These are phyloP conservation scores for Globisporangium cystogenes DNA, from an alignment of 352 stramenopile genomes.

Conservation along the genomic window DNA sequence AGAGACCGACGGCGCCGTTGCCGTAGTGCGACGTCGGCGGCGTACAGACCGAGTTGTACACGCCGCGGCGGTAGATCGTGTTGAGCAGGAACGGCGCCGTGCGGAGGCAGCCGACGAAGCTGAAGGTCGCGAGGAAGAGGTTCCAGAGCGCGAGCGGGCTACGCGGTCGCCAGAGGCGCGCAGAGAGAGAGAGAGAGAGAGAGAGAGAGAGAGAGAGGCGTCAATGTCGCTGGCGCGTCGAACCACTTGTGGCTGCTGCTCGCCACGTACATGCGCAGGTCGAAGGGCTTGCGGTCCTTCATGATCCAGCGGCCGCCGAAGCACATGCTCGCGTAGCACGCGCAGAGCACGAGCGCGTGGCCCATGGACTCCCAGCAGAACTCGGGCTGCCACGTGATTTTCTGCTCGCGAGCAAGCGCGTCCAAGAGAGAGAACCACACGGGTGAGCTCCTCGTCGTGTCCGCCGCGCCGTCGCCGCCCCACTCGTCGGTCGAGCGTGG, in stretches of 20 bases:
- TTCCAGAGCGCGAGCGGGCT: constrained; percentile 82
- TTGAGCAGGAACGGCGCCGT: constrained; percentile 81
- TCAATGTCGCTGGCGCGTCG: too few species aligned
- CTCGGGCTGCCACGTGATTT: constrained; percentile 55
- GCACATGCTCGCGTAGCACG: constrained; percentile 67
- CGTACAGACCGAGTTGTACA: constrained; percentile 83
- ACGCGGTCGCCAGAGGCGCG: not conserved
- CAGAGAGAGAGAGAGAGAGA: not conserved
- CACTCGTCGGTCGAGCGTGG: not conserved
- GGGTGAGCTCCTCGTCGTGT: too few species aligned
- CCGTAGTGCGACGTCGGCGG: constrained; percentile 65
- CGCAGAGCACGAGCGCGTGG: constrained; percentile 54
- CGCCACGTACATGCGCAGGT: constrained; percentile 62
- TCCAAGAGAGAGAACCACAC: too few species aligned
- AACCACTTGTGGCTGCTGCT: too few species aligned
- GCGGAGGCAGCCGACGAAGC: constrained; percentile 62
- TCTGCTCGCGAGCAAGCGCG: constrained; percentile 17
- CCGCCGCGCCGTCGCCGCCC: too few species aligned
- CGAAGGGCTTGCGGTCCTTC: constrained; percentile 71
- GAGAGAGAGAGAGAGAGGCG: too few species aligned
- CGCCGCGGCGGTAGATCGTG: constrained; percentile 66
- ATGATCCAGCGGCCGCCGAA: constrained; percentile 75
- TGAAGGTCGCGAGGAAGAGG: constrained; percentile 67
- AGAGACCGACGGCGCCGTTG: constrained; percentile 59
- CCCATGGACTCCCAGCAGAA: constrained; percentile 67